Evolutionary conservation across 148 eudicot species (phyloP).

Genomic region (Oxyria digyna): DNA sequence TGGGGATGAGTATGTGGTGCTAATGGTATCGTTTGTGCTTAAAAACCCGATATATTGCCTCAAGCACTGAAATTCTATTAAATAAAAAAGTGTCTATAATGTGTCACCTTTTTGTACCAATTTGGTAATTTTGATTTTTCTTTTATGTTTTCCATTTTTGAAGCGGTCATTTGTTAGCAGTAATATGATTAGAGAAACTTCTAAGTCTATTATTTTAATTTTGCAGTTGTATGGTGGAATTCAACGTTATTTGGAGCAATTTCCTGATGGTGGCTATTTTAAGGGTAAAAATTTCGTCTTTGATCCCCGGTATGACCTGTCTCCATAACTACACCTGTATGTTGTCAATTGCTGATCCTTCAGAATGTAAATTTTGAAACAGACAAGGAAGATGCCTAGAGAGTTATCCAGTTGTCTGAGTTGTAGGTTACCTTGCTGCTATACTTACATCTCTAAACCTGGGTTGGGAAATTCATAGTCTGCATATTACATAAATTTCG

Average conservation of each 20-base stretch:
- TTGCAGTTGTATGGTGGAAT: conserved; percentile 89
- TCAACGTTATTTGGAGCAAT: conserved; percentile 89
- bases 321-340: not conserved
- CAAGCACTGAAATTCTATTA: no score
- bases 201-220: not conserved
- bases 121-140: not conserved
- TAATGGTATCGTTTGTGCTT: not conserved
- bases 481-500: not conserved
- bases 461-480: not conserved
- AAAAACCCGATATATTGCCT: no score
- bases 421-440: not conserved
- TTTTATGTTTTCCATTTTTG: not conserved
- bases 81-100: not conserved
- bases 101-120: not conserved
- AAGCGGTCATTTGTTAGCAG: not conserved
- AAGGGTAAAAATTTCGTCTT: conserved; percentile 94
- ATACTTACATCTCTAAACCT: not conserved
- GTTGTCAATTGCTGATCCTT: not conserved
- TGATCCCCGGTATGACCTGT: conserved; percentile 62
- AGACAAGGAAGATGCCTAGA: not conserved
- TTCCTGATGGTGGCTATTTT: conserved; percentile 91
- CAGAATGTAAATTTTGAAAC: not conserved
- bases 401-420: not conserved
- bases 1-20: not conserved
- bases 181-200: not conserved